Evolutionary conservation across 345 rosid genomes (phyloP), one percentile per base, ranked within the genome.

Genomic region (Aegle marmelos): DNA sequence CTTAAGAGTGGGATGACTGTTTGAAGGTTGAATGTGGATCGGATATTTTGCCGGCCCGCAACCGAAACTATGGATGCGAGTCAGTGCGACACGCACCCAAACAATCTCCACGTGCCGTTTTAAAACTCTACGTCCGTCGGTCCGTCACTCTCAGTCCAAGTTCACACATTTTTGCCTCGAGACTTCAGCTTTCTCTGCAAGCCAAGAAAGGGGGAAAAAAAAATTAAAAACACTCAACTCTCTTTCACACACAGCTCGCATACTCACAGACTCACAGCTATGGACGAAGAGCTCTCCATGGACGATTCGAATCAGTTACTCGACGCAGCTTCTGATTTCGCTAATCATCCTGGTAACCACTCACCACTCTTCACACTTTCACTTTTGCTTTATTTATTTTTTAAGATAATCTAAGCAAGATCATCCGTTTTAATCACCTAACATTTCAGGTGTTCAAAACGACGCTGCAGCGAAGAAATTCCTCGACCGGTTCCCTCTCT

Each of bases 401-500:
- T 5, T 14, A 21, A 6, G 28, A 22, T 31, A 33, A 25, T 24
- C 56, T 48, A 6, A 25, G 5, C 33, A 17, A 7, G 39, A 2
- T 41, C 27, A 31, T 6, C 45, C 34, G 34, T 28, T 58, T 21
- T 28, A 27, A 69, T 22, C 65, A 58, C 70, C 27, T 3, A 13
- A 76, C 57, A 79, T 75, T 77, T 73, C 90, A 90, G 98, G 96
- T 58, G 31, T 79, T 73, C 97, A 81, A 37, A 90, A 76, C 61
- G 99, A 96, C 60, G 88, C 85, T 21, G 86, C 90, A 25, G 91
- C 80, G 10, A 90, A 84, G 87, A 90, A 87, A 0, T 91, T 96
- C 75, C 97, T 96, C 37, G 85, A 87, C 77, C 94, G 93, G 31
- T 93, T 89, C 75, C 95, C 99, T 60, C 98, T 93, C 33, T 86